Base-by-base conservation (phyloP, 768 basidiomycete genomes). In the Candolleomyces aberdarensis region DNA sequence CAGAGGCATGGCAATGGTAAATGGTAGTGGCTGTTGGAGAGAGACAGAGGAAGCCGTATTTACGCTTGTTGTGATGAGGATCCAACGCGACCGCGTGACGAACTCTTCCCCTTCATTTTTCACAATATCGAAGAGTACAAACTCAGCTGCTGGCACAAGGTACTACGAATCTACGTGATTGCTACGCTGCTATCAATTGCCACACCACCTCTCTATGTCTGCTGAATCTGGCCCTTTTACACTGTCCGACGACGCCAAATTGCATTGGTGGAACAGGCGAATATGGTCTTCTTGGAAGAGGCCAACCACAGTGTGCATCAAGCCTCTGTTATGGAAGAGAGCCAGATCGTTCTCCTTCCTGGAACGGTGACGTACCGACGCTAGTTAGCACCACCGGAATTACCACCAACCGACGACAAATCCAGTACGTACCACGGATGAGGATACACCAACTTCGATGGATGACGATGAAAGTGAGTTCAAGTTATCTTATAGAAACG, bases 221-320 rank as follows among this genome's bases (percentile, higher is more conserved):
- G 58, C 53, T 9, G 46, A 19, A 36, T 19, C 61, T 19, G 66
- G 63, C 17, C 64, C 66, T 17, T 57, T 6, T 3, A 64, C 64
- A 10, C 56, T 43, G 39, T 63, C 57, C 13, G 64, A 65, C 4
- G 57, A 62, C 14, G 66, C 66, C 40, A 67, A 26, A 48, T 65
- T 65, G 56, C 66, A 64, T 48, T 63, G 62, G 31, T 67, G 66
- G 41, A 67, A 67, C 14, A 67, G 20, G 14, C 64, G 63, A 22
- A 63, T 50, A 19, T 64, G 66, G 6, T 57, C 64, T 20, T 61
- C 55, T 47, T 41, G 39, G 44, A 67, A 67, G 19, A 63, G 56
- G 19, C 66, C 66, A 20, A 64, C 63, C 10, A 67, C 62, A 3
- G 62, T 46, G 40, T 67, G 66, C 20, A 67, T 61, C 8, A 64